A percentile compares a stretch with the other conserved stretches of the same genome.
These are phyloP conservation scores for Carex arenaria DNA, from an alignment of 202 grass and related monocot genomes.

Conservation along the genomic window DNA sequence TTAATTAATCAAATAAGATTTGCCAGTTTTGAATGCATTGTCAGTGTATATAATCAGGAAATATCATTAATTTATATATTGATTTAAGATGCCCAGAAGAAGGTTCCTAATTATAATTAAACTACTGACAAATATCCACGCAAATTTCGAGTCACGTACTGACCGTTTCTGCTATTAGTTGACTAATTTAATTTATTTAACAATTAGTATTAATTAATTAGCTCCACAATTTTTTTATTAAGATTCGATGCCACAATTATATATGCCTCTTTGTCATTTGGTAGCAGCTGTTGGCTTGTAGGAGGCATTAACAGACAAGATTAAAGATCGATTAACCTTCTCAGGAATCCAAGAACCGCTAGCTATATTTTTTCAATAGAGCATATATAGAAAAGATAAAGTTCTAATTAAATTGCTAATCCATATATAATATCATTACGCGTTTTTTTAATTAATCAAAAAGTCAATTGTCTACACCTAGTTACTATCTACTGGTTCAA, in stretches of 20 bases:
- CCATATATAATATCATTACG: background rate
- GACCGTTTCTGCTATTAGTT: background rate
- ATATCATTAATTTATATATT: background rate
- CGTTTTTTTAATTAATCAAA: too few relatives aligned
- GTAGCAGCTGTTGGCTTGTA: background rate
- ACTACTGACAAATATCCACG: background rate
- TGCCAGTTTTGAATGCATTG: background rate
- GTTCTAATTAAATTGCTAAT: background rate
- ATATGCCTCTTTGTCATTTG: background rate
- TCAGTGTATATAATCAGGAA: background rate
- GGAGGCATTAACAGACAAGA: background rate
- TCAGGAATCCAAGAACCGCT: background rate
- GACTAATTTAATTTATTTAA: background rate
- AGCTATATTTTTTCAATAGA: background rate
- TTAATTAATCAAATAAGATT: background rate
- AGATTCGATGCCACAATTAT: conserved; percentile 7
- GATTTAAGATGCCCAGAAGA: background rate
- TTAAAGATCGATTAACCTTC: background rate
- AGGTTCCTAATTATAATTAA: conserved; percentile 7
- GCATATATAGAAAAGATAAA: background rate
- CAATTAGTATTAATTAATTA: background rate
- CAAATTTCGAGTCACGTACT: background rate
- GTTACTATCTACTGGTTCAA: background rate
- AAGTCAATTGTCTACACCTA: background rate
- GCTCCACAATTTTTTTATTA: background rate